Conservation (phyloP, 495 filamentous ascomycete genomes). For the Neurospora sp. region DNA sequence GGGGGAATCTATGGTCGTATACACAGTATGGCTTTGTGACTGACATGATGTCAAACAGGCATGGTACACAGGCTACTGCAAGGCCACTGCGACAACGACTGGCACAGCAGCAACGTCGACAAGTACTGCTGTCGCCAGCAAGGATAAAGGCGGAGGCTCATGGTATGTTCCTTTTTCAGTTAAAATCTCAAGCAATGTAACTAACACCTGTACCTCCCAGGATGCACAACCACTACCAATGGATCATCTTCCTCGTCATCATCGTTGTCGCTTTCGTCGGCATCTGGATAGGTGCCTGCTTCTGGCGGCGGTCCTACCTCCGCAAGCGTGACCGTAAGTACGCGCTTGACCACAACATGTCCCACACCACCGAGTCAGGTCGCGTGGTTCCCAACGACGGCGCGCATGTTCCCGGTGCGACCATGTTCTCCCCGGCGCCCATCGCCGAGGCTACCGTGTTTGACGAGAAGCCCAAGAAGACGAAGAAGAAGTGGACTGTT, state of each 20-base stretch:
- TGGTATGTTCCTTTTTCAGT: constrained; percentile 13
- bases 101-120: constrained; percentile 12
- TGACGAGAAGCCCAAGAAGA: constrained; percentile 11
- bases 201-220: constrained; percentile 15
- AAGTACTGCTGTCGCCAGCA: constrained; percentile 8
- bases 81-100: constrained; percentile 12
- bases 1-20: background rate
- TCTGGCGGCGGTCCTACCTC: constrained; percentile 42
- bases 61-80: constrained; percentile 42
- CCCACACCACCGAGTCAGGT: constrained; percentile 20
- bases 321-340: constrained; percentile 41
- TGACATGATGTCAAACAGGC: constrained; percentile 1
- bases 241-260: constrained; percentile 47
- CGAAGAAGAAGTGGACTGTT: constrained; percentile 34
- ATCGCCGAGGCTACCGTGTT: constrained; percentile 19
- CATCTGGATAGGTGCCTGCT: constrained; percentile 44
- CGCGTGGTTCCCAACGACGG: constrained; percentile 20
- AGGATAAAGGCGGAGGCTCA: constrained; percentile 10
- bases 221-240: constrained; percentile 42
- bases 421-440: constrained; percentile 25
- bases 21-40: background rate
- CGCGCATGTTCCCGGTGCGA: constrained; percentile 18
- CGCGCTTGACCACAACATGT: constrained; percentile 32
- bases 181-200: background rate
- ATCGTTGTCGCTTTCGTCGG: constrained; percentile 40